These are phyloP conservation scores for Bassia scoparia DNA, from an alignment of 148 eudicot genomes.

Conservation along the genomic window DNA sequence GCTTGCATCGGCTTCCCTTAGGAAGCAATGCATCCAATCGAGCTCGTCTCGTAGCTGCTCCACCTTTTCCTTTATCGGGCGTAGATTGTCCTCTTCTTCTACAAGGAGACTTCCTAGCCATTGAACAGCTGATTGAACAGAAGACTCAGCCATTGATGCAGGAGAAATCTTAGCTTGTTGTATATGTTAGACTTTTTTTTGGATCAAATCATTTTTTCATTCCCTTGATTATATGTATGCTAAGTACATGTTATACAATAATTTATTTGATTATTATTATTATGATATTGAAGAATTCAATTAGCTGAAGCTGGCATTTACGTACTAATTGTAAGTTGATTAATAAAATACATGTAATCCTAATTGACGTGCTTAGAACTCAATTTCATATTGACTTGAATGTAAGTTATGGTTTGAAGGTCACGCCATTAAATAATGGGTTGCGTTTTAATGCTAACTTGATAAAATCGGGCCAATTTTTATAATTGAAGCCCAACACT, in stretches of 20 bases:
- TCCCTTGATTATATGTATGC: not conserved
- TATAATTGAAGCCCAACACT: too few species aligned
- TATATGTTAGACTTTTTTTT: not conserved
- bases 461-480: too few species aligned
- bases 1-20: slow-evolving; percentile 30
- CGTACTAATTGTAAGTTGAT: not conserved
- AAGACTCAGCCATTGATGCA: slow-evolving; percentile 37
- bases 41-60: slow-evolving; percentile 33
- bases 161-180: not conserved
- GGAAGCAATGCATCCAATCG: slow-evolving; percentile 39
- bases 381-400: not conserved
- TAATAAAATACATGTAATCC: not conserved
- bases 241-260: not conserved
- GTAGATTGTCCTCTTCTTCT: slow-evolving; percentile 27
- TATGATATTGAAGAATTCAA: slow-evolving; percentile 11
- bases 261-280: not conserved
- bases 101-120: slow-evolving; percentile 30
- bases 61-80: slow-evolving; percentile 22
- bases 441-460: too few species aligned
- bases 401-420: too few species aligned
- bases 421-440: too few species aligned
- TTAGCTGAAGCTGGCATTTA: slow-evolving; percentile 6
- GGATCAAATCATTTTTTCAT: not conserved
- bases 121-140: slow-evolving; percentile 34
- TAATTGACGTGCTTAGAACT: not conserved